Evolutionary conservation across 257 asterid species (phyloP).

Genomic region (Eustoma russellianum): DNA sequence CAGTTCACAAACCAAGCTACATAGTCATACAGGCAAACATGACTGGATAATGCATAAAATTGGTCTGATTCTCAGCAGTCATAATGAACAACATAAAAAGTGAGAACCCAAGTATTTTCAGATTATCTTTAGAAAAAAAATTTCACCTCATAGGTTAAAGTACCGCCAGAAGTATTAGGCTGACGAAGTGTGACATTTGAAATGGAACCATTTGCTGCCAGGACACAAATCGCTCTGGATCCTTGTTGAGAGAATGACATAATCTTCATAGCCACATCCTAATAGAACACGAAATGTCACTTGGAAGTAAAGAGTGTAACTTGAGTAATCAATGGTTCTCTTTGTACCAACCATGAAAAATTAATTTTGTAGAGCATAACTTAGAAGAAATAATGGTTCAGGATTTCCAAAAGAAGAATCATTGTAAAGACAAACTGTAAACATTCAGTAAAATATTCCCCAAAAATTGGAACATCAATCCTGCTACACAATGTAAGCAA

Average conservation of each 20-base stretch:
- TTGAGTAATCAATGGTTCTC: constrained; percentile 8
- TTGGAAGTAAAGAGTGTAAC: too few species aligned
- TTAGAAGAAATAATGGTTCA: too few species aligned
- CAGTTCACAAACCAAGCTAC: too few species aligned
- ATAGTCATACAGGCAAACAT: neutral
- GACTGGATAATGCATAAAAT: too few species aligned
- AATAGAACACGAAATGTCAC: constrained; percentile 7
- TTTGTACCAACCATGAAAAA: too few species aligned
- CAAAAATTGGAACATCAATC: too few species aligned
- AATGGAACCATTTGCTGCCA: constrained; percentile 78
- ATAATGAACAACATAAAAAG: neutral
- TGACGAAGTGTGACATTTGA: constrained; percentile 87
- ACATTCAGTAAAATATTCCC: too few species aligned
- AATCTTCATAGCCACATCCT: constrained; percentile 84
- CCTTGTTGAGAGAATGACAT: constrained; percentile 87
- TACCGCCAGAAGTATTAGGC: constrained; percentile 89
- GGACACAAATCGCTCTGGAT: constrained; percentile 69
- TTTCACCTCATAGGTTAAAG: constrained; percentile 77
- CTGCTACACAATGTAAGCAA: too few species aligned
- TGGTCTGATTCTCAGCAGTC: neutral
- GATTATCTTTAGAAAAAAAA: neutral
- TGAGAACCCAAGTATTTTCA: neutral
- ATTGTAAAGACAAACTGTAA: too few species aligned
- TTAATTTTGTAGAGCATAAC: too few species aligned
- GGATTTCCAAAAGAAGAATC: too few species aligned